Base-by-base conservation (phyloP, 345 rosid genomes). In the Boechera divaricarpa region DNA sequence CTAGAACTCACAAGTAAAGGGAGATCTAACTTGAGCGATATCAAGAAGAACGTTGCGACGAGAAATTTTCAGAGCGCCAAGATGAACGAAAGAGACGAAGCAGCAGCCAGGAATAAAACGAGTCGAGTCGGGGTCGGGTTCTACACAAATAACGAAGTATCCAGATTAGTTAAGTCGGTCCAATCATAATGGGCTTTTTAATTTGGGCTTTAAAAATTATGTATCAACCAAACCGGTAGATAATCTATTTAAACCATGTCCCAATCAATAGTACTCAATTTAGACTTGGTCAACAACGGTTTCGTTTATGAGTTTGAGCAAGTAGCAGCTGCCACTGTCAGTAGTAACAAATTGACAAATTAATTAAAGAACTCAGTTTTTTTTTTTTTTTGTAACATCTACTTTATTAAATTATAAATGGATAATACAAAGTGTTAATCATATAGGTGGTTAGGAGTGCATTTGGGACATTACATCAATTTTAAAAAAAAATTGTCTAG, bases 121-220 rank as follows among this genome's bases (percentile, higher is more conserved):
- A 55, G 0, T 42, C 59, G 75, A 70, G 71, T 77, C 52, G 52
- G 53, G 71, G 71, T 77, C 53, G 53, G 54, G 28, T 70, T 63
- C 15, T 29, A 51, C 1, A 39, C n/a, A 2, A 68, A 11, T 9
- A 6, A 62, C 16, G 6, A 63, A 70, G 58, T 53, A 54, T 77
- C 80, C 58, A 77, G 75, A 69, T 48, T 15, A 26, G 1, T 75
- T 10, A 63, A 75, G 67, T 47, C 60, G 67, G 67, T 51, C 53
- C 59, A 63, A 4, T 36, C 1, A 13, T 18, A 3, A 53, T 39
- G 42, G 42, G 42, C 44, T 10, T 41, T 41, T 41, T 10, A 10
- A 3, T 10, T 41, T 41, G 44, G 44, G 44, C 44, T 41, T 41
- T 41, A 3, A 10, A 3, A 10, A 41, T 3, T 41, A 41, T 10